Conservation (phyloP, 768 basidiomycete species). For the Cyclocybe cylindracea region DNA sequence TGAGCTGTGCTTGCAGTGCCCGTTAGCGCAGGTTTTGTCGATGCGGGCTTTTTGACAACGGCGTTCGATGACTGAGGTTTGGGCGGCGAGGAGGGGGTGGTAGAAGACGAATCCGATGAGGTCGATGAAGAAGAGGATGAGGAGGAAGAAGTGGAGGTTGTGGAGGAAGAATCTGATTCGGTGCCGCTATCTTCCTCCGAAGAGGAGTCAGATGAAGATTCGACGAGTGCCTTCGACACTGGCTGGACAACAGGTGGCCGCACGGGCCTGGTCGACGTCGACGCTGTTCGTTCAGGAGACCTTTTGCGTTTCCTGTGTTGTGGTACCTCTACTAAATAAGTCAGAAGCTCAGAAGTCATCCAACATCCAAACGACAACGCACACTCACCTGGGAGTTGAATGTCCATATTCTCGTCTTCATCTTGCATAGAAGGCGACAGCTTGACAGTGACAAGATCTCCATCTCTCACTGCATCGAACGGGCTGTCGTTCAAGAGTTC, state of each 20-base stretch:
- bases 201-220: not conserved
- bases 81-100: slow-evolving; percentile 23
- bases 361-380: not conserved
- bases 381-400: not conserved
- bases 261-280: not conserved
- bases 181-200: slow-evolving; percentile 7
- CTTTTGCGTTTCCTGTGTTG: slow-evolving; percentile 27
- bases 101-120: slow-evolving; percentile 8
- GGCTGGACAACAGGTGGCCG: not conserved
- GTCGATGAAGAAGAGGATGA: slow-evolving; percentile 19
- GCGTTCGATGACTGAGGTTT: slow-evolving; percentile 20
- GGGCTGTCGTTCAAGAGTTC: slow-evolving; percentile 44
- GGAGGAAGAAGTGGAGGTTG: slow-evolving; percentile 16
- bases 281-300: slow-evolving; percentile 6
- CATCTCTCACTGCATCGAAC: slow-evolving; percentile 45
- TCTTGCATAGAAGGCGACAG: slow-evolving; percentile 5
- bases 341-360: not conserved
- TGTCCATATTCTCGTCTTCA: slow-evolving; percentile 3
- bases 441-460: slow-evolving; percentile 45
- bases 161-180: slow-evolving; percentile 21
- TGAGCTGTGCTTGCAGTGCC: slow-evolving; percentile 3
- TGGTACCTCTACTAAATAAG: not conserved
- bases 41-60: slow-evolving; percentile 8
- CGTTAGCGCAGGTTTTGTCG: slow-evolving; percentile 8
- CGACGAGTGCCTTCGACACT: not conserved